Evolutionary conservation across 768 basidiomycete species (phyloP), one percentile per base, ranked within the genome.

Genomic region (Tulasnella sp.): DNA sequence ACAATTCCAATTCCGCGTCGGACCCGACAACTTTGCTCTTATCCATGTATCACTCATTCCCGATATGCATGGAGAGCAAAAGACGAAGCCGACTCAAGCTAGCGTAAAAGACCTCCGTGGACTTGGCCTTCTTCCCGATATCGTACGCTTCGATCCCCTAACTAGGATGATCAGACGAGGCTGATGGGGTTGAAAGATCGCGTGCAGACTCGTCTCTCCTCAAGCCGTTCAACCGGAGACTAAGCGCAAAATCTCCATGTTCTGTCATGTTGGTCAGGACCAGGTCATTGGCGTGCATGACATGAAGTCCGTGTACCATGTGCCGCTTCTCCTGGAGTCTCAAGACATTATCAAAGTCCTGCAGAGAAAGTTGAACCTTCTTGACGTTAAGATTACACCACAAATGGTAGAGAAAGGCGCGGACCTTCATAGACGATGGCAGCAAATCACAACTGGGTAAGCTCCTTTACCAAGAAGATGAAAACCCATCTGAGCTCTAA

Each of bases 1-100:
- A n/a, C 96, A 99, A 80, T 99, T 99, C 85, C 96, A 99, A 79
- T 98, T 98, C 84, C 90, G 96, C 71, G 95, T 98, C 26, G 95
- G 96, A 19, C 87, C 91, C 78, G 92, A 94, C 73, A 98, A 98
- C 81, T 98, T 98, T 79, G 95, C 96, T 0, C 87, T 98, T 70
- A 89, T 98, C 73, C 95, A 98, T 76, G 96, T 99, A 64, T 95
- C 94, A 6, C 88, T 99, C 36, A 94, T 99, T n/a, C 96, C 96
- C 19, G 94, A 97, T 77, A 93, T 99, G 85, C 94, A 97, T 69
- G 96, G 96, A 71, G 96, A 99, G 80, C 96, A 98, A 78, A 99
- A 99, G 82, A 99, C 96, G 8, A 99, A 99, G 79, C 96, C 96
- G 0, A 99, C 96, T 0, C 96, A 99, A 80, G 96, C 95, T 17